A percentile compares a stretch with the other conserved stretches of the same genome.
Evolutionary conservation across 208 protist genomes (phyloP).

Genomic region (Trypanosoma melophagium): DNA sequence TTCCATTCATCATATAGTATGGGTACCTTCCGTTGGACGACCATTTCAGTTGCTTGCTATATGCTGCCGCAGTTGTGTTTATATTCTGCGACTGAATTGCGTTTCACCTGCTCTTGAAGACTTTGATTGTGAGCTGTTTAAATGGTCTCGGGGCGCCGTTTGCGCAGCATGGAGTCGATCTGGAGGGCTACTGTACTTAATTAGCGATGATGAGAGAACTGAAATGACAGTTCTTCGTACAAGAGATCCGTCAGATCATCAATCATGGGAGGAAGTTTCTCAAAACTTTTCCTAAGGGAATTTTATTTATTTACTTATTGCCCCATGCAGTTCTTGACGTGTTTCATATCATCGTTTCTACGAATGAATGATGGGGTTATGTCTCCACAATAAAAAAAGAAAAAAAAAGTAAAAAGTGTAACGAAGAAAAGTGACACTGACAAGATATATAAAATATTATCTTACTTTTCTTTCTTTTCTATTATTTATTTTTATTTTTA

Average conservation of each 20-base stretch:
- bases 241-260: conserved; percentile 72
- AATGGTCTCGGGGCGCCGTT: conserved; percentile 52
- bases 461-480: neutral
- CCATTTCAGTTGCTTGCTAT: conserved; percentile 80
- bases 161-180: conserved; percentile 82
- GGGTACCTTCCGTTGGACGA: conserved; percentile 74
- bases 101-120: conserved; percentile 62
- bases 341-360: too few relatives aligned
- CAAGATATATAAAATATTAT: neutral
- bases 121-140: conserved; percentile 68
- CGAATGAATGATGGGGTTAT: too few relatives aligned
- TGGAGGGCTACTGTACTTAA: conserved; percentile 70
- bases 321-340: neutral
- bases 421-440: neutral
- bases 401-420: too few relatives aligned
- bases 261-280: conserved; percentile 70
- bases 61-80: conserved; percentile 73
- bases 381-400: too few relatives aligned
- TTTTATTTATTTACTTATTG: neutral
- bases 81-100: conserved; percentile 78
- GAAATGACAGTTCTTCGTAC: conserved; percentile 70
- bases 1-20: conserved; percentile 70
- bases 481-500: conserved; percentile 11
- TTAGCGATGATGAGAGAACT: conserved; percentile 50
- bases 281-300: conserved; percentile 14